phyloP scores from a whole-genome alignment of 495 filamentous ascomycete genomes.

The Podospora fimiseda region DNA sequence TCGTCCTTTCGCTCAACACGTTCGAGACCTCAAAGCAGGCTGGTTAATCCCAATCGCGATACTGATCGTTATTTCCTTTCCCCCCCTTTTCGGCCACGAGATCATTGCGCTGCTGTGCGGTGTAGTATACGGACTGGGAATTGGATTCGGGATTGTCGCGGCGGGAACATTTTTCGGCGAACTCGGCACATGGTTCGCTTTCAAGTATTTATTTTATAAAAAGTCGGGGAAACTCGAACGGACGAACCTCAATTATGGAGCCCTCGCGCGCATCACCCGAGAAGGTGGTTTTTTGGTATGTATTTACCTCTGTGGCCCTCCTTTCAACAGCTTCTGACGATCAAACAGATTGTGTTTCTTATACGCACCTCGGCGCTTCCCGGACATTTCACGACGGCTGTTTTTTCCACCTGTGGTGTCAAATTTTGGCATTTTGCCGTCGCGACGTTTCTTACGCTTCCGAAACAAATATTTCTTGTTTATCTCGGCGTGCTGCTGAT shows the following conservation, averaged over 20 bases:
- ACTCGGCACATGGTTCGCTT: slow-evolving; percentile 25
- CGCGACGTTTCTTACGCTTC: slow-evolving; percentile 28
- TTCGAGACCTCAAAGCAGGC: slow-evolving; percentile 22
- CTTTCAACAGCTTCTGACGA: not conserved
- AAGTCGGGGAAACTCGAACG: slow-evolving; percentile 23
- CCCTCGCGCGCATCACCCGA: slow-evolving; percentile 21
- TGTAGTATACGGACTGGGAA: slow-evolving; percentile 28
- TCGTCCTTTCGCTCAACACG: slow-evolving; percentile 21
- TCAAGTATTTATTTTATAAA: slow-evolving; percentile 20
- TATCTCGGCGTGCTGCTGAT: slow-evolving; percentile 30
- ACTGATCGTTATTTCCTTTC: slow-evolving; percentile 29
- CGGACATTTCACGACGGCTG: slow-evolving; percentile 29
- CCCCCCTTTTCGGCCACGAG: slow-evolving; percentile 31
- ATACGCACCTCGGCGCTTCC: slow-evolving; percentile 31
- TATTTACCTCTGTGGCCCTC: too few species aligned
- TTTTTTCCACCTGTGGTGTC: slow-evolving; percentile 30
- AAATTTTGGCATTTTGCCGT: slow-evolving; percentile 28
- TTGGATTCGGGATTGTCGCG: slow-evolving; percentile 27
- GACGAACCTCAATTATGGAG: slow-evolving; percentile 28
- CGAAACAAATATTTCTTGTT: slow-evolving; percentile 31
- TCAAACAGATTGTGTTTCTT: slow-evolving; percentile 21
- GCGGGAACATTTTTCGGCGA: slow-evolving; percentile 29
- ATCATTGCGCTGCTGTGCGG: slow-evolving; percentile 27
- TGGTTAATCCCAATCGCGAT: slow-evolving; percentile 30
- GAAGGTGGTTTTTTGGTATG: slow-evolving; percentile 25